phyloP scores from a whole-genome alignment of 257 asterid species.

The Pogostemon cablin region DNA sequence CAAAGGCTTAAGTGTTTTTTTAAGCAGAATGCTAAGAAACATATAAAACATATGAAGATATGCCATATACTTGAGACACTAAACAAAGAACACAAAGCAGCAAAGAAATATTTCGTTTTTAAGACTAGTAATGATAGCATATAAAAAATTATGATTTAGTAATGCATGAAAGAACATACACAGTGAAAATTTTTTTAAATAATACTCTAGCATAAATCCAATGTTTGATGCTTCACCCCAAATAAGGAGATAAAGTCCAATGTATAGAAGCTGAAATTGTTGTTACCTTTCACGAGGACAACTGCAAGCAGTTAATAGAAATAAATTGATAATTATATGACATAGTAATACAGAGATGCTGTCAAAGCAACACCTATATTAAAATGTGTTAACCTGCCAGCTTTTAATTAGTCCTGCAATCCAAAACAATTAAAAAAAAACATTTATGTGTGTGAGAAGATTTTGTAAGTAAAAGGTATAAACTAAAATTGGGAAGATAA shows the following conservation, averaged over 20 bases:
- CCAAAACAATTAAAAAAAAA: too few species aligned
- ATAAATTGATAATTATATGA: slow-evolving; percentile 18
- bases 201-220: slow-evolving; percentile 97
- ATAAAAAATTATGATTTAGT: slow-evolving; percentile 20
- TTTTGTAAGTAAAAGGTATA: too few species aligned
- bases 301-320: slow-evolving; percentile 46
- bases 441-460: too few species aligned
- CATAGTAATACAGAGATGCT: slow-evolving; percentile 12
- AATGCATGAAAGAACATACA: slow-evolving; percentile 51
- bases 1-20: background rate
- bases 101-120: background rate
- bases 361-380: too few species aligned
- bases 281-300: slow-evolving; percentile 59
- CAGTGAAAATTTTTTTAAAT: slow-evolving; percentile 88
- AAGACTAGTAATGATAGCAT: slow-evolving; percentile 8
- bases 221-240: slow-evolving; percentile 99
- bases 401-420: too few species aligned
- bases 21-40: background rate
- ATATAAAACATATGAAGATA: background rate
- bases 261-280: slow-evolving; percentile 89
- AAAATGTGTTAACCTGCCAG: too few species aligned
- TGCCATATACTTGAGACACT: background rate
- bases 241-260: slow-evolving; percentile 92
- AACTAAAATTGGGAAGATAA: too few species aligned
- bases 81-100: background rate